Evolutionary conservation across 805 yeast genomes (phyloP).

Genomic region (Kazachstania taianensis): DNA sequence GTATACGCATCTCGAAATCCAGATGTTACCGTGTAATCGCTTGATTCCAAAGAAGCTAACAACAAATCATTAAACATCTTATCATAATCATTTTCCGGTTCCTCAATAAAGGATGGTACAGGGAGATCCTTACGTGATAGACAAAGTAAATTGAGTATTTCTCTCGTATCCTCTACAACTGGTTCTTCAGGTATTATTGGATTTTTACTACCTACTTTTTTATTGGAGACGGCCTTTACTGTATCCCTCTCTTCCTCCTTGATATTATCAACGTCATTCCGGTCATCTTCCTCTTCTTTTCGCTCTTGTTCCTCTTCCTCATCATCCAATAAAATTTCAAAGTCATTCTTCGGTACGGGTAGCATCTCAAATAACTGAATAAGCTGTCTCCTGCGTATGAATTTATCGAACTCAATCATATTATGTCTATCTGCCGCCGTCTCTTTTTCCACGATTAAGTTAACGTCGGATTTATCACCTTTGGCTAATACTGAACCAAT

Average conservation of each 20-base stretch:
- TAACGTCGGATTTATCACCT: neutral
- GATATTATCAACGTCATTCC: neutral
- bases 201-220: too few species aligned
- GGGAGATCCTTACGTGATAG: neutral
- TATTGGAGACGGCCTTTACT: neutral
- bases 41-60: conserved; percentile 3
- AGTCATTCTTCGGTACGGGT: conserved; percentile 39
- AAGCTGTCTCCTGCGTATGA: conserved; percentile 8
- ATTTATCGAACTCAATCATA: conserved; percentile 3
- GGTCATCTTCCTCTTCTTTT: neutral
- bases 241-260: conserved; percentile 9
- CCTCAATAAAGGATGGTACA: conserved; percentile 11
- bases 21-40: neutral
- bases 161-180: neutral
- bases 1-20: too few species aligned
- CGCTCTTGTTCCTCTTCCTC: conserved; percentile 12
- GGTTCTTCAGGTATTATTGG: too few species aligned
- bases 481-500: conserved; percentile 5
- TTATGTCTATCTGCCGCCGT: neutral
- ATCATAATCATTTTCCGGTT: conserved; percentile 13
- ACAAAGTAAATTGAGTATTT: neutral
- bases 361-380: conserved; percentile 23
- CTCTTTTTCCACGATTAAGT: neutral
- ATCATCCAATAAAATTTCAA: conserved; percentile 32
- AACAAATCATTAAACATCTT: conserved; percentile 18